Evolutionary conservation across 2,329 filamentous ascomycete species (phyloP).

Genomic region (Coniochaeta prunicola): DNA sequence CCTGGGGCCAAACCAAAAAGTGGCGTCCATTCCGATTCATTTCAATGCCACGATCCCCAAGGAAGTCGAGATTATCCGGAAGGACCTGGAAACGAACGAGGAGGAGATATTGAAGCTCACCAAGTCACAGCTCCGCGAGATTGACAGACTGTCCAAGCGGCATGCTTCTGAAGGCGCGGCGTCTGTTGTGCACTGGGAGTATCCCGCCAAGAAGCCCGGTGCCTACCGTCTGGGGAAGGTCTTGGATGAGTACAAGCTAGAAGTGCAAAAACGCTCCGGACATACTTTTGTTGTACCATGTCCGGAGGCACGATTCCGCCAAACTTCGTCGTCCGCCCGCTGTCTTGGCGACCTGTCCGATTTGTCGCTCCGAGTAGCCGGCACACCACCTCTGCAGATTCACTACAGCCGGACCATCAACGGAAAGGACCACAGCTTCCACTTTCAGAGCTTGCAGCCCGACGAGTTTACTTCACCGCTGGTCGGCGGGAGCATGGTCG

Average conservation of each 20-base stretch:
- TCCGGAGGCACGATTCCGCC: slow-evolving; percentile 68
- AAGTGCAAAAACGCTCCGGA: slow-evolving; percentile 69
- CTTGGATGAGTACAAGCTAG: slow-evolving; percentile 86
- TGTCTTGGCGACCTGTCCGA: slow-evolving; percentile 87
- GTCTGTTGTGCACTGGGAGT: slow-evolving; percentile 60
- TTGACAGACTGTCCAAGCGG: slow-evolving; percentile 62
- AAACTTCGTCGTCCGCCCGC: slow-evolving; percentile 54
- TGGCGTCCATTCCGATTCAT: slow-evolving; percentile 68
- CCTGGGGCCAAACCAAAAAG: slow-evolving; percentile 55
- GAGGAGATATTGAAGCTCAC: slow-evolving; percentile 76
- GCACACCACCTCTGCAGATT: slow-evolving; percentile 85
- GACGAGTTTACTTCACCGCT: slow-evolving; percentile 78
- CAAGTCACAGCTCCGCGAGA: slow-evolving; percentile 63
- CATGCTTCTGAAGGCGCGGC: slow-evolving; percentile 56
- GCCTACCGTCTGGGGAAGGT: slow-evolving; percentile 81
- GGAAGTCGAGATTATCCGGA: slow-evolving; percentile 79
- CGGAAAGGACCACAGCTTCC: slow-evolving; percentile 72
- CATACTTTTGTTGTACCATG: slow-evolving; percentile 83
- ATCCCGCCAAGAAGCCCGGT: slow-evolving; percentile 76
- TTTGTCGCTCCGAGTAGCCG: slow-evolving; percentile 73
- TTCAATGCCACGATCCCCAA: slow-evolving; percentile 92
- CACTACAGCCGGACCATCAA: slow-evolving; percentile 88
- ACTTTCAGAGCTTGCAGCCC: slow-evolving; percentile 89
- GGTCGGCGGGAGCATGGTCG: slow-evolving; percentile 52
- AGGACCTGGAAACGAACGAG: slow-evolving; percentile 72